Conservation (phyloP, 371 early-diverging fungal genomes). For the Syncephalis plumigaleata region DNA sequence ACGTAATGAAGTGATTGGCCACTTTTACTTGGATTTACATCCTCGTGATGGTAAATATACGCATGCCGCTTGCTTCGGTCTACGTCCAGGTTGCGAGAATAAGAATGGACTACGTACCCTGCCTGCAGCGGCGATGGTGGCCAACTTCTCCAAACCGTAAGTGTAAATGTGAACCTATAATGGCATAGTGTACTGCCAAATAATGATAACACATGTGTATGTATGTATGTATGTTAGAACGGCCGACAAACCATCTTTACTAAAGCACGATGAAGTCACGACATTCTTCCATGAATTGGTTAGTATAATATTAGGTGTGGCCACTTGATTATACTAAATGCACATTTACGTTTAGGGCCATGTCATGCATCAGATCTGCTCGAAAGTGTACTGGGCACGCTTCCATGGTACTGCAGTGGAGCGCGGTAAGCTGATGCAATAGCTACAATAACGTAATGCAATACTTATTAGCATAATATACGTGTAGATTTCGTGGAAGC, state of each 20-base stretch:
- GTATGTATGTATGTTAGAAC: no score
- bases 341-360: no score
- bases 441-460: constrained; percentile 11
- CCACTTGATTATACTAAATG: no score
- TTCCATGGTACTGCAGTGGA: constrained; percentile 69
- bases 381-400: constrained; percentile 40
- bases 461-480: constrained; percentile 7
- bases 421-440: constrained; percentile 7
- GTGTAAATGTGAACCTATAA: background rate
- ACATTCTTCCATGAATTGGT: constrained; percentile 19
- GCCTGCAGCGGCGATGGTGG: constrained; percentile 66
- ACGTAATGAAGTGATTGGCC: constrained; percentile 38
- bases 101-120: constrained; percentile 28
- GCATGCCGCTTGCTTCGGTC: constrained; percentile 55
- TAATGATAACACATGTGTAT: no score
- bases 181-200: no score
- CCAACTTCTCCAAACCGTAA: constrained; percentile 64
- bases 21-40: constrained; percentile 61
- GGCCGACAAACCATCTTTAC: constrained; percentile 45
- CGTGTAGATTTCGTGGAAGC: constrained; percentile 76
- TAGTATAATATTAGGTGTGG: no score
- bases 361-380: constrained; percentile 67
- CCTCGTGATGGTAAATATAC: constrained; percentile 66
- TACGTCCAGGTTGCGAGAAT: constrained; percentile 36
- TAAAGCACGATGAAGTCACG: constrained; percentile 64